A percentile compares a stretch with the other conserved stretches of the same genome.
Conservation (phyloP, 495 filamentous ascomycete species). For the Daldinia vernicosa region DNA sequence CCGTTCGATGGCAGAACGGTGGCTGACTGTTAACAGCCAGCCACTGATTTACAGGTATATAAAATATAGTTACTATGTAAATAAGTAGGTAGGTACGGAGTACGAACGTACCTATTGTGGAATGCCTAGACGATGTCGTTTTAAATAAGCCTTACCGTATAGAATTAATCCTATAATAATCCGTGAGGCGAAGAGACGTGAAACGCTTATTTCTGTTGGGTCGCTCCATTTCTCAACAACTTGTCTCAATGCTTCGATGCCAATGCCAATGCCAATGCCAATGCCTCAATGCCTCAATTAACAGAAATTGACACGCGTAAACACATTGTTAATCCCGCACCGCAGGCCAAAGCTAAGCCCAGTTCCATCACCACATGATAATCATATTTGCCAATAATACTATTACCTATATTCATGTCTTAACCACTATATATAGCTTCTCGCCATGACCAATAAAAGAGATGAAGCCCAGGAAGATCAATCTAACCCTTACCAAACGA, state of each 20-base stretch:
- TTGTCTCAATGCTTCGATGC: background rate
- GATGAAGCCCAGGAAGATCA: background rate
- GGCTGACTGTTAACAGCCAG: background rate
- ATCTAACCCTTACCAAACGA: background rate
- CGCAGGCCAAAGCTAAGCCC: background rate
- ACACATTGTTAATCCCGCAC: background rate
- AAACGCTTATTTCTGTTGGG: constrained; percentile 1
- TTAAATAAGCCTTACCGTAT: background rate
- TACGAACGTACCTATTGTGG: background rate
- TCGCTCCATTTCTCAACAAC: background rate
- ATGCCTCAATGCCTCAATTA: background rate
- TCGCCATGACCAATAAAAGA: background rate
- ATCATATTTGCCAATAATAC: background rate
- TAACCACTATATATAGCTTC: background rate
- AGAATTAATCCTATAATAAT: background rate
- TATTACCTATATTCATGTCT: background rate
- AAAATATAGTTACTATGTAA: too few species aligned
- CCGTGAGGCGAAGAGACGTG: background rate
- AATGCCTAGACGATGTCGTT: background rate
- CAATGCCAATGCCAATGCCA: too few species aligned
- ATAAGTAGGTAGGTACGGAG: too few species aligned
- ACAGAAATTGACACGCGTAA: background rate
- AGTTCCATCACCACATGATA: background rate
- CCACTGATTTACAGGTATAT: too few species aligned
- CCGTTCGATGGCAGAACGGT: background rate